Conservation (phyloP, 192 early-diverging fungal species). For the Coemansia pectinata region DNA sequence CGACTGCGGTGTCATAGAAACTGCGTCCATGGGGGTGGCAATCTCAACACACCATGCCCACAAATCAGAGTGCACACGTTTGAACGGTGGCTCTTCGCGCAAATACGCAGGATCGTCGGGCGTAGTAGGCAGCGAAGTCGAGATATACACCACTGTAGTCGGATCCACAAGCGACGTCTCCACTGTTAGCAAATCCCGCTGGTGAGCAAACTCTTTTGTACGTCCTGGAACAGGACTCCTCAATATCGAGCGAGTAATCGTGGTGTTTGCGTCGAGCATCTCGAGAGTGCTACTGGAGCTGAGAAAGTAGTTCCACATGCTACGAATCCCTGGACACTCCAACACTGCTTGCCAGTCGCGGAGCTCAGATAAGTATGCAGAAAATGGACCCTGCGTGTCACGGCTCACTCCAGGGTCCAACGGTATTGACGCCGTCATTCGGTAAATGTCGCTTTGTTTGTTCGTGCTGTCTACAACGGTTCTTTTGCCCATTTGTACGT, state of each 20-base stretch:
- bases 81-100: slow-evolving; percentile 15
- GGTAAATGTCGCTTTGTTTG: slow-evolving; percentile 27
- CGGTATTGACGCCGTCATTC: slow-evolving; percentile 47
- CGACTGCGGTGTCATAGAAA: background rate
- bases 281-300: slow-evolving; percentile 33
- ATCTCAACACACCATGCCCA: slow-evolving; percentile 57
- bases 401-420: slow-evolving; percentile 36
- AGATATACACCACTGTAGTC: slow-evolving; percentile 47
- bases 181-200: slow-evolving; percentile 47
- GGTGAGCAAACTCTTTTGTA: slow-evolving; percentile 33
- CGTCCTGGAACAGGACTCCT: slow-evolving; percentile 45
- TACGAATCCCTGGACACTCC: slow-evolving; percentile 51
- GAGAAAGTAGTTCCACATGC: slow-evolving; percentile 51
- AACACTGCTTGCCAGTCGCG: slow-evolving; percentile 56
- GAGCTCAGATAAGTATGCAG: slow-evolving; percentile 46
- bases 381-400: slow-evolving; percentile 46
- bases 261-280: slow-evolving; percentile 50
- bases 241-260: slow-evolving; percentile 35
- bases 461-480: background rate
- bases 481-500: slow-evolving; percentile 26
- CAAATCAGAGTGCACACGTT: slow-evolving; percentile 35
- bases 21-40: slow-evolving; percentile 38
- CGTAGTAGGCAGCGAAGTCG: slow-evolving; percentile 42
- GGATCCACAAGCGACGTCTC: slow-evolving; percentile 55
- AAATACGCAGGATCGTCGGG: slow-evolving; percentile 46